Evolutionary conservation across 1,139 yeast species (phyloP), one percentile per base, ranked within the genome.

Genomic region (Suhomyces kunorum): DNA sequence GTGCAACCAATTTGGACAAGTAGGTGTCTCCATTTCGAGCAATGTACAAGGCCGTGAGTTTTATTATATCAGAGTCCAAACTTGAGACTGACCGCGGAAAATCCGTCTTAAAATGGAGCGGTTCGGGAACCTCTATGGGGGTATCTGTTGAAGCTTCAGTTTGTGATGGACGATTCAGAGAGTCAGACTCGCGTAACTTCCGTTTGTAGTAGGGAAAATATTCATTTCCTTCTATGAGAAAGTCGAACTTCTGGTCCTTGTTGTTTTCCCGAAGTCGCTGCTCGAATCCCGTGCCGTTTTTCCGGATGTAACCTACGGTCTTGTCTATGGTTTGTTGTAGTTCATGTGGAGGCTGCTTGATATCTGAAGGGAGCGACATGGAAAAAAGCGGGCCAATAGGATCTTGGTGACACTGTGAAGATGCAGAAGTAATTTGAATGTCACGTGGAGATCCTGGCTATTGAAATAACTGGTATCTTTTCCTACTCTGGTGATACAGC

Each of bases 241-340:
- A 89, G 18, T 76, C 65, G 56, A 88, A 88, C 58, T 83, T 81
- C 20, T 71, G 67, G 43, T 73, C 76, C 17, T 63, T 62, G 24
- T 65, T 59, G 44, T 78, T 81, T 26, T 64, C 65, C 32, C 66
- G 64, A 38, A 88, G 72, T 42, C 87, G 67, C 5, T 71, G 69
- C 51, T 83, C 94, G 61, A 88, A 86, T 8, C 70, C 62, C 25
- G 53, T 57, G 0, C 96, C 96, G 55, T 87, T 85, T 48, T 86
- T 73, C 23, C 66, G 54, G 8, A 89, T 87, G 54, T 83, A 87
- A 3, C 68, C 78, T 1, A 84, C 87, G 0, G 96, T 87, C 55
- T 84, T 86, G 40, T 78, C 83, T 12, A 89, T 82, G 7, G 80
- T 72, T 19, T 69, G 28, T 14, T 38, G 35, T 6, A 32, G 32